Evolutionary conservation across 2,329 filamentous ascomycete genomes (phyloP), one percentile per base, ranked within the genome.

Genomic region (Ophiostoma australiae): DNA sequence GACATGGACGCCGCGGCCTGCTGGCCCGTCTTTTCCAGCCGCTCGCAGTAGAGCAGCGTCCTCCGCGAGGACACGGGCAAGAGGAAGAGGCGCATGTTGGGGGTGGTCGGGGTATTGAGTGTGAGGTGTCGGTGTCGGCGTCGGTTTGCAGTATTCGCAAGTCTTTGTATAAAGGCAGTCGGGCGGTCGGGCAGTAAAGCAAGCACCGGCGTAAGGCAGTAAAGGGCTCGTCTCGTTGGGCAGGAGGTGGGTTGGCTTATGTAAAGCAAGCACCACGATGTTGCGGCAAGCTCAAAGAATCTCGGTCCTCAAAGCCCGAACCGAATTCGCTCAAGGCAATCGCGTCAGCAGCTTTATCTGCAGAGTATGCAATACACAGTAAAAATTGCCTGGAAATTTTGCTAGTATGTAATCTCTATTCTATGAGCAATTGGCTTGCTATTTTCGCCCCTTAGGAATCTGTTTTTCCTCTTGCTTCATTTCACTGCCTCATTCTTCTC

Each of bases 31-130:
- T 81, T 77, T 88, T 85, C 67, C 35, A 91, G 82, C 74, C 90
- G 90, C 78, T 97, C 91, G 81, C 92, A 96, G 84, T 97, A 98
- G 77, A 99, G 89, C 73, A 99, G 88, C 69, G 93, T 94, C 77
- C 94, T 91, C 78, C 91, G 89, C 75, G 93, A 97, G 72, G 94
- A 97, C 76, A 99, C 90, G 73, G 95, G 95, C 71, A 99, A 87
- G 74, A 99, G 89, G 82, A 93, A 97, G 80, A 99, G 86, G 79
- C 93, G 92, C 95, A 99, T 98, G 5, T 39, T 17, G 48, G 52
- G 17, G 39, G 27, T 31, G 27, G 27, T 31, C 27, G 27, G 27
- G 8, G 37, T 39, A 11, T 39, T 41, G 39, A 31, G 27, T 41
- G 10, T 41, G 39, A 31, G 13, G 15, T 58, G n/a, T 6, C 17